These are phyloP conservation scores for Marasmius fiardii DNA, from an alignment of 1,284 basidiomycete genomes.

Conservation along the genomic window DNA sequence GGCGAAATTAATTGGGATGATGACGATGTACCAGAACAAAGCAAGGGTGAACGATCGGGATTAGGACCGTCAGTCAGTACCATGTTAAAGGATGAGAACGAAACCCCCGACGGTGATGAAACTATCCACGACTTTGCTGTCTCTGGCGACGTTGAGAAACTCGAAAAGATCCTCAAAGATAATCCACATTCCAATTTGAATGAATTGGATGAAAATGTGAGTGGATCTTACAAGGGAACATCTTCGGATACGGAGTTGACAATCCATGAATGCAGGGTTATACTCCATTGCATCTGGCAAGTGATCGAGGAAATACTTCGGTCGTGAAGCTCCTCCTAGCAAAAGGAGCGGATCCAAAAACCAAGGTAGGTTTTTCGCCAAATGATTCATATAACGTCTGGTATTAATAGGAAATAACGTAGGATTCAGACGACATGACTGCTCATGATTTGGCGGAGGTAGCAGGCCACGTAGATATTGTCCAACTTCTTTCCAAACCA, in stretches of 20 bases:
- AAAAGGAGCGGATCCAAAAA: slow-evolving; percentile 57
- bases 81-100: slow-evolving; percentile 37
- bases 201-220: slow-evolving; percentile 57
- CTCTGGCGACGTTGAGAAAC: slow-evolving; percentile 44
- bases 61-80: slow-evolving; percentile 66
- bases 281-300: slow-evolving; percentile 81
- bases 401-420: slow-evolving; percentile 9
- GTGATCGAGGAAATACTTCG: slow-evolving; percentile 69
- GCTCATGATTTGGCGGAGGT: slow-evolving; percentile 63
- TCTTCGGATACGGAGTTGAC: slow-evolving; percentile 1
- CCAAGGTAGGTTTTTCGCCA: slow-evolving; percentile 51
- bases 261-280: slow-evolving; percentile 61
- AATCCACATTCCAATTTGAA: slow-evolving; percentile 37
- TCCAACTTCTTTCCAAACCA: slow-evolving; percentile 36
- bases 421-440: slow-evolving; percentile 75
- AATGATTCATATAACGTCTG: slow-evolving; percentile 2
- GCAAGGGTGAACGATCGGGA: slow-evolving; percentile 35
- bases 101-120: slow-evolving; percentile 28
- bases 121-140: slow-evolving; percentile 67
- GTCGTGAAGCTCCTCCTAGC: slow-evolving; percentile 60
- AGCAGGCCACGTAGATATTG: slow-evolving; percentile 64
- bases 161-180: slow-evolving; percentile 43
- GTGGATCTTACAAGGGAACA: slow-evolving; percentile 19
- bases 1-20: slow-evolving; percentile 34
- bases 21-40: slow-evolving; percentile 26